Evolutionary conservation across 208 protist species (phyloP).

Genomic region (Leishmania braziliensis): DNA sequence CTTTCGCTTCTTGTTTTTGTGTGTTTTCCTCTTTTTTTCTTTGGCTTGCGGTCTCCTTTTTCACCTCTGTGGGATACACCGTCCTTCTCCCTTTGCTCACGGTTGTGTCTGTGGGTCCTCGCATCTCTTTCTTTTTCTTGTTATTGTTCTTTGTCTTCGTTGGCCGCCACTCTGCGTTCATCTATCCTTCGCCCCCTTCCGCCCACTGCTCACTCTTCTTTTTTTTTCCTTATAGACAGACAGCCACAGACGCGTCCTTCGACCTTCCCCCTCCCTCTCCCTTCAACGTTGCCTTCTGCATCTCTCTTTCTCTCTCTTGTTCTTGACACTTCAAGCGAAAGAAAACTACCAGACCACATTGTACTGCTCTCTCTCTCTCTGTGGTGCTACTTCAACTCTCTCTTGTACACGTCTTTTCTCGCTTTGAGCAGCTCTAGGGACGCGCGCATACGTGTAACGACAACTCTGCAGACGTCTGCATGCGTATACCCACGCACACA

Average conservation of each 20-base stretch:
- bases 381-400: neutral
- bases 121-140: neutral
- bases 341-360: neutral
- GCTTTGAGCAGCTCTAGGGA: neutral
- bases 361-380: neutral
- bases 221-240: neutral
- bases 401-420: neutral
- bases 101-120: neutral
- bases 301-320: neutral
- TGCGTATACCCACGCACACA: neutral
- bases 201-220: neutral
- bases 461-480: neutral
- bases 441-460: neutral
- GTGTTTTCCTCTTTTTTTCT: neutral
- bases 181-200: neutral
- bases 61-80: neutral
- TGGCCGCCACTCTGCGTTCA: neutral
- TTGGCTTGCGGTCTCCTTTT: neutral
- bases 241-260: neutral
- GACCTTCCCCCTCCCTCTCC: neutral
- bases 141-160: neutral
- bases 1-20: neutral
- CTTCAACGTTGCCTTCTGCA: neutral
- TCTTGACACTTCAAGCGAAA: neutral
- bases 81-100: neutral